Conservation (phyloP, 2,329 filamentous ascomycete genomes). For the Fusarium sp. region DNA sequence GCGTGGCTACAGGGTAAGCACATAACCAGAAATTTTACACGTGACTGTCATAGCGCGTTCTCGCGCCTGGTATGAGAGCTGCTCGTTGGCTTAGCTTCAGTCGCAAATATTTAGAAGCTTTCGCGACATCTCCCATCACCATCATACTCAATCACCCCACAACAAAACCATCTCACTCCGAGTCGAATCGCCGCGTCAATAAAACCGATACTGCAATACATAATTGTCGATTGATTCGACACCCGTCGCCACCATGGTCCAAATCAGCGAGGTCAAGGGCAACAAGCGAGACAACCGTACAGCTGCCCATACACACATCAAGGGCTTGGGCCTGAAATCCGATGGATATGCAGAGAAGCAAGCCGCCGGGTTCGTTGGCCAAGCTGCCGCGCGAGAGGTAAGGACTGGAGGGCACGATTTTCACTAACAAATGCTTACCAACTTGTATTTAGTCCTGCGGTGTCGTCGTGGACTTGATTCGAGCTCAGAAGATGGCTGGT, state of each 20-base stretch:
- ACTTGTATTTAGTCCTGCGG: conserved; percentile 77
- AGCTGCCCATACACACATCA: conserved; percentile 97
- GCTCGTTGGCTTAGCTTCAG: conserved; percentile 45
- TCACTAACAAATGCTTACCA: conserved; percentile 31
- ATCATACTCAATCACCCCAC: conserved; percentile 14
- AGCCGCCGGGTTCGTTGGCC: conserved; percentile 88
- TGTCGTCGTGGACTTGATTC: conserved; percentile 94
- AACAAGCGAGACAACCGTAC: conserved; percentile 96
- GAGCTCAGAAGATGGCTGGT: conserved; percentile 96
- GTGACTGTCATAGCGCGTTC: conserved; percentile 44
- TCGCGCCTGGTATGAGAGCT: conserved; percentile 43
- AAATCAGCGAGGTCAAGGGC: conserved; percentile 94
- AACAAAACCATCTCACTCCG: conserved; percentile 22
- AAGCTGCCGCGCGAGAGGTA: conserved; percentile 89
- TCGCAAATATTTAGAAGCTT: conserved; percentile 52
- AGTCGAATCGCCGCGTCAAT: conserved; percentile 9
- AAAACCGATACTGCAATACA: not conserved
- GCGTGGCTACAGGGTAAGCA: conserved; percentile 22
- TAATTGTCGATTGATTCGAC: conserved; percentile 31
- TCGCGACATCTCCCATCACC: conserved; percentile 36
- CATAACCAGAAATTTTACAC: conserved; percentile 21
- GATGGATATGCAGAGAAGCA: conserved; percentile 88
- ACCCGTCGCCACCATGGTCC: conserved; percentile 72
- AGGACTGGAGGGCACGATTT: conserved; percentile 31
- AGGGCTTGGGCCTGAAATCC: conserved; percentile 85